Evolutionary conservation across 1,284 basidiomycete genomes (phyloP), one percentile per base, ranked within the genome.

Genomic region (Tilletia indica): DNA sequence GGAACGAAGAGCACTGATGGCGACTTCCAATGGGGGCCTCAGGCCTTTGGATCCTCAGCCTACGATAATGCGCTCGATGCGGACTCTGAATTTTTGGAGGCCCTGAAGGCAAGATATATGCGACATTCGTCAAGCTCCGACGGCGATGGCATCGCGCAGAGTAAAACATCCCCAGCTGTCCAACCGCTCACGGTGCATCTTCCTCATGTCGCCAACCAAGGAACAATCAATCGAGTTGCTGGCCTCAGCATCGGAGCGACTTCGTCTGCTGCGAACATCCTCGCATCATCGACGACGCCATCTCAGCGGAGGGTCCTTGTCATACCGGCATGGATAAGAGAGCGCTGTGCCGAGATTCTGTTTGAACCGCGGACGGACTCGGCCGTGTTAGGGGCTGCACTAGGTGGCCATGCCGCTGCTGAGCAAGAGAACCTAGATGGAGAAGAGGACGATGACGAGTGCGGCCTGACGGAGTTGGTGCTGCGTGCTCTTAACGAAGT

Each of bases 271-370:
- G 51, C 51, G 19, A 19, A 54, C 21, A 54, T 54, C 51, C 51
- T 54, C 16, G 51, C 51, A 11, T 39, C 58, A 34, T 16, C 25
- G 5, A 16, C 58, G 11, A 36, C 51, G 51, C 51, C 51, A 19
- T 54, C 67, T 1, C 12, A 54, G 11, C 34, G 45, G 19, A 93
- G 93, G 0, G 91, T 90, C 0, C 85, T 98, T 48, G 87, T 91
- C 58, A 89, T 99, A 54, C 96, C 96, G 0, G 95, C 95, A 0
- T 99, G 97, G 96, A 87, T 98, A 34, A 87, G 96, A 48, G 94
- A 97, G 82, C 88, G 94, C 8, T 92, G 92, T 0, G 90, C 93
- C 2, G 96, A 99, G 82, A 88, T 95, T 3, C 86, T 98, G 0
- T 97, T 97, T 76, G 93, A 93, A 80, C 90, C 90, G 34, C 14